Conservation (phyloP, 1,284 basidiomycete species). For the Austroboletus niveus region DNA sequence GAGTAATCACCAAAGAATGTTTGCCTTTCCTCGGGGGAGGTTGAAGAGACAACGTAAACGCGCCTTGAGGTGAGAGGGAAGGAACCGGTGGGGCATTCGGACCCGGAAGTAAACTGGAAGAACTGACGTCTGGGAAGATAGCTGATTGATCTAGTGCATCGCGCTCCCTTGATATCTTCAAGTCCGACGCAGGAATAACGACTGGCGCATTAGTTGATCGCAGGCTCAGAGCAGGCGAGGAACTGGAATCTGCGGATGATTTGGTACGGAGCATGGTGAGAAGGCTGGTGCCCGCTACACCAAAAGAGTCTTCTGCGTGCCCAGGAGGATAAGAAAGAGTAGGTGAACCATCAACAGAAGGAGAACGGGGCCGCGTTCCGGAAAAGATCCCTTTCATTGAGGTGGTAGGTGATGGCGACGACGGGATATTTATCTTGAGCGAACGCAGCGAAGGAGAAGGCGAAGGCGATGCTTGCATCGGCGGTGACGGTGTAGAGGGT, state of each 20-base stretch:
- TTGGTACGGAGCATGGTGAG: slow-evolving; percentile 50
- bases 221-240: slow-evolving; percentile 33
- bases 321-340: slow-evolving; percentile 13
- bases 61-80: slow-evolving; percentile 9
- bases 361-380: slow-evolving; percentile 55
- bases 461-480: slow-evolving; percentile 40
- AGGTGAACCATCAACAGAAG: slow-evolving; percentile 44
- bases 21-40: slow-evolving; percentile 58
- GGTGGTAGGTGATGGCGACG: slow-evolving; percentile 22
- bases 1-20: slow-evolving; percentile 24
- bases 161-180: slow-evolving; percentile 55
- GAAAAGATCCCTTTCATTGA: slow-evolving; percentile 57
- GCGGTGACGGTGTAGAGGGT: slow-evolving; percentile 11
- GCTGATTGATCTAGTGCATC: slow-evolving; percentile 18
- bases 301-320: slow-evolving; percentile 48
- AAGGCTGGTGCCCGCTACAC: slow-evolving; percentile 52
- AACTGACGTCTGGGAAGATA: slow-evolving; percentile 16
- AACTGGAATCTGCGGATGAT: slow-evolving; percentile 31
- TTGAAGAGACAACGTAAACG: slow-evolving; percentile 48
- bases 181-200: slow-evolving; percentile 37
- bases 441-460: slow-evolving; percentile 47
- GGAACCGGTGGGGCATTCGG: slow-evolving; percentile 14
- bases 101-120: slow-evolving; percentile 17
- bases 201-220: slow-evolving; percentile 24
- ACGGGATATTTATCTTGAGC: slow-evolving; percentile 26